Percentiles rank a stretch among this genome's conserved stretches.
Evolutionary conservation across 805 yeast species (phyloP).

Genomic region (Yarrowia alimentaria): DNA sequence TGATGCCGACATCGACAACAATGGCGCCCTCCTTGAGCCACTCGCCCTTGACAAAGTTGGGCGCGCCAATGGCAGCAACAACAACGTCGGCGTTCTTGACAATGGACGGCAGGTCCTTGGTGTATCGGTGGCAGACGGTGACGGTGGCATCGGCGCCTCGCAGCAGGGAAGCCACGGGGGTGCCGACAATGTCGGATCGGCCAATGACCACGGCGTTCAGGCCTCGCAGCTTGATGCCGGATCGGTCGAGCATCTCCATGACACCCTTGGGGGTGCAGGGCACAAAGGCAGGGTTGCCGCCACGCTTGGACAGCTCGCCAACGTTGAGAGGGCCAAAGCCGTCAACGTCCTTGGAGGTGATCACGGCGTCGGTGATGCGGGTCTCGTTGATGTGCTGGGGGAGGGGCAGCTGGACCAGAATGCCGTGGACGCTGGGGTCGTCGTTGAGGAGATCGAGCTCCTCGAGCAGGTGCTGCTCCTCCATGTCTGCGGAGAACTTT

Average conservation of each 20-base stretch:
- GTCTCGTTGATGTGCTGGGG: slow-evolving; percentile 80
- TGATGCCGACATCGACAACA: slow-evolving; percentile 93
- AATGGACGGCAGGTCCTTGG: slow-evolving; percentile 57
- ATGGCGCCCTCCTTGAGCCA: slow-evolving; percentile 83
- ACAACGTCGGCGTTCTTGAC: slow-evolving; percentile 78
- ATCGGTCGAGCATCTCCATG: slow-evolving; percentile 70
- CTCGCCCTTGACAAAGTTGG: slow-evolving; percentile 80
- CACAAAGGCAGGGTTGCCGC: slow-evolving; percentile 75
- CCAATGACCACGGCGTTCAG: slow-evolving; percentile 89
- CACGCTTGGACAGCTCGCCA: slow-evolving; percentile 85
- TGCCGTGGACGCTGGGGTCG: slow-evolving; percentile 78
- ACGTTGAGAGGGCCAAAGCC: slow-evolving; percentile 88
- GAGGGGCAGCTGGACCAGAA: slow-evolving; percentile 85
- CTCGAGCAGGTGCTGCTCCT: slow-evolving; percentile 57
- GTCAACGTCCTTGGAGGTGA: slow-evolving; percentile 84
- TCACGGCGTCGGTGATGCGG: slow-evolving; percentile 74
- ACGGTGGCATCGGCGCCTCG: slow-evolving; percentile 80
- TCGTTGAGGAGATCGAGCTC: slow-evolving; percentile 64
- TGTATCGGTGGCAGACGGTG: slow-evolving; percentile 76
- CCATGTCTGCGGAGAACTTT: slow-evolving; percentile 59
- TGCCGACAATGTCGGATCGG: slow-evolving; percentile 93
- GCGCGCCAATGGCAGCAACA: slow-evolving; percentile 87
- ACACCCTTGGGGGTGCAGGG: slow-evolving; percentile 98
- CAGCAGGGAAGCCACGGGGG: slow-evolving; percentile 83
- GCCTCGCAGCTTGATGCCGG: slow-evolving; percentile 69